Evolutionary conservation across 768 basidiomycete genomes (phyloP).

Genomic region (Auriscalpium vulgare): DNA sequence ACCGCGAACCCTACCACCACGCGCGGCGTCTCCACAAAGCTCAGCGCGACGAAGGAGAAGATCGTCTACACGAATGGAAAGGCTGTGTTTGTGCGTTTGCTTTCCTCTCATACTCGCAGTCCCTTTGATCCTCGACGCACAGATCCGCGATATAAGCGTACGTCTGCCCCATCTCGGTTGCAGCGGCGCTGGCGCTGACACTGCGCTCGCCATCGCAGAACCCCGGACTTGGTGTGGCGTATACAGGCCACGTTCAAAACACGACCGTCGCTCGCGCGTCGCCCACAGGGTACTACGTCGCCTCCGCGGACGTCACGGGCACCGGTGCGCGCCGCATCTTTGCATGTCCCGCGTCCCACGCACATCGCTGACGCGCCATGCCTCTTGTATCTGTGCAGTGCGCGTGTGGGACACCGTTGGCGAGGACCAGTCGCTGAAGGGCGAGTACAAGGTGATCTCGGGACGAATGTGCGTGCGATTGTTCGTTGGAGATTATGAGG

Average conservation of each 20-base stretch:
- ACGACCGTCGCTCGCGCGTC: conserved; percentile 88
- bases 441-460: conserved; percentile 67
- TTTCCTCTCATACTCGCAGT: not conserved
- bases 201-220: conserved; percentile 39
- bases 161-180: conserved; percentile 3
- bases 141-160: conserved; percentile 14
- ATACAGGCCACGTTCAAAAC: conserved; percentile 75
- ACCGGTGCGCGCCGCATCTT: conserved; percentile 47
- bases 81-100: conserved; percentile 64
- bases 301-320: conserved; percentile 78
- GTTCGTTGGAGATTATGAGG: too few species aligned
- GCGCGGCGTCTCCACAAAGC: conserved; percentile 64
- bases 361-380: not conserved
- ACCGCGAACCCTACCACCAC: conserved; percentile 65
- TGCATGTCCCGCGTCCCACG: not conserved
- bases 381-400: conserved; percentile 34
- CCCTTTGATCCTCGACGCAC: not conserved
- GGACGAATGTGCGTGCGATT: conserved; percentile 57
- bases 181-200: not conserved
- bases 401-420: conserved; percentile 92
- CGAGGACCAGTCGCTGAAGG: conserved; percentile 75
- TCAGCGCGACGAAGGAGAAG: conserved; percentile 69
- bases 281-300: conserved; percentile 92
- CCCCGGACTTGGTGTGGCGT: conserved; percentile 51
- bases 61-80: conserved; percentile 81